Conservation (phyloP, 352 stramenopile genomes). For the Pythium rishiriense region DNA sequence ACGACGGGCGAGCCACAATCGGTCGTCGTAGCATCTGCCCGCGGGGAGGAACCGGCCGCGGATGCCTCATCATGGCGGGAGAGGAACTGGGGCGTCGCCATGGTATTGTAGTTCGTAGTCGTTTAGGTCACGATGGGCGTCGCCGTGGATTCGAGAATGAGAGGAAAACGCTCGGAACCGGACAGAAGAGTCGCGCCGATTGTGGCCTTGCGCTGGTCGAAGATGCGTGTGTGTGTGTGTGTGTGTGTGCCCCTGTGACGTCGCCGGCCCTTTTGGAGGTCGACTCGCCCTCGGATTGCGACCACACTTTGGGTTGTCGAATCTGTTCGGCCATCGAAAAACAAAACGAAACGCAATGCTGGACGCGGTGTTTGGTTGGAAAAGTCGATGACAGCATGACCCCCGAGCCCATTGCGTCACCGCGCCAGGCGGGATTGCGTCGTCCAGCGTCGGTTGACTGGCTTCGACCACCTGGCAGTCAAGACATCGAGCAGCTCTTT, state of each 20-base stretch:
- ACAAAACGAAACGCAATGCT: slow-evolving; percentile 18
- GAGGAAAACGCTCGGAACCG: no score
- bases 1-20: neutral
- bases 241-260: slow-evolving; percentile 1
- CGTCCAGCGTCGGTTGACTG: neutral
- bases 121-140: neutral
- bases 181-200: neutral
- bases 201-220: neutral
- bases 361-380: neutral
- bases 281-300: slow-evolving; percentile 16
- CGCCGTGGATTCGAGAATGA: no score
- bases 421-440: neutral
- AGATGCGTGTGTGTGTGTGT: neutral
- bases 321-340: slow-evolving; percentile 29
- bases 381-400: slow-evolving; percentile 9
- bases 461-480: slow-evolving; percentile 17
- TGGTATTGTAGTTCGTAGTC: neutral
- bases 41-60: neutral
- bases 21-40: neutral
- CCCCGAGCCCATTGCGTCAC: slow-evolving; percentile 7
- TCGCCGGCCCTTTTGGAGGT: slow-evolving; percentile 10
- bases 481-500: slow-evolving; percentile 5
- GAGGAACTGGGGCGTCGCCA: neutral
- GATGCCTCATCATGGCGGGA: neutral
- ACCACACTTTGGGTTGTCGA: slow-evolving; percentile 20